Evolutionary conservation across 148 eudicot genomes (phyloP).

Genomic region (Vaccinium myrtillus): DNA sequence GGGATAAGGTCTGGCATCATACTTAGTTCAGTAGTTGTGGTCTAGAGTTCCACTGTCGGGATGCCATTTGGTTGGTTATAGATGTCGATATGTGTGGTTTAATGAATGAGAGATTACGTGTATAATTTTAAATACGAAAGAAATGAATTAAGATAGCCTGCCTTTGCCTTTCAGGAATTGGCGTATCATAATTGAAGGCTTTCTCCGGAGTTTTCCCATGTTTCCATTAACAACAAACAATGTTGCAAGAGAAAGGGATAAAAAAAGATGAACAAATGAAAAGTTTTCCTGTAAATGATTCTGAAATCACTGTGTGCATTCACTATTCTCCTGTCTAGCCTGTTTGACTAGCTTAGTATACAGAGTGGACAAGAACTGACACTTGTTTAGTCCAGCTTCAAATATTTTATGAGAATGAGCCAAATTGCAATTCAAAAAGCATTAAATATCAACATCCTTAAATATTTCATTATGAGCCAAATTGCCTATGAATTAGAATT

Average conservation of each 20-base stretch:
- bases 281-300: neutral
- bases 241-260: neutral
- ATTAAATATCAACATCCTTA: neutral
- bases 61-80: slow-evolving; percentile 2
- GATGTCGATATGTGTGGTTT: neutral
- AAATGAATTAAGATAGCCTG: neutral
- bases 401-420: neutral
- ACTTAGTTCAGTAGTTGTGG: neutral
- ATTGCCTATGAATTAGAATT: neutral
- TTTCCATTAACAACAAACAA: neutral
- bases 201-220: neutral
- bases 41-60: neutral
- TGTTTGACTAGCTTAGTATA: neutral
- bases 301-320: neutral
- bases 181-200: neutral
- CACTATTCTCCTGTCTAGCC: neutral
- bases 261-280: neutral
- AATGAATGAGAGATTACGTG: neutral
- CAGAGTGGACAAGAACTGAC: neutral
- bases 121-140: neutral
- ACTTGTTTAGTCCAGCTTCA: neutral
- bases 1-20: neutral
- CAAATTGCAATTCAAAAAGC: neutral
- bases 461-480: neutral
- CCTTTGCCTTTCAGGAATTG: neutral